A percentile compares a stretch with the other conserved stretches of the same genome.
phyloP scores from a whole-genome alignment of 306 rosid species.

The Vachellia collinsii region DNA sequence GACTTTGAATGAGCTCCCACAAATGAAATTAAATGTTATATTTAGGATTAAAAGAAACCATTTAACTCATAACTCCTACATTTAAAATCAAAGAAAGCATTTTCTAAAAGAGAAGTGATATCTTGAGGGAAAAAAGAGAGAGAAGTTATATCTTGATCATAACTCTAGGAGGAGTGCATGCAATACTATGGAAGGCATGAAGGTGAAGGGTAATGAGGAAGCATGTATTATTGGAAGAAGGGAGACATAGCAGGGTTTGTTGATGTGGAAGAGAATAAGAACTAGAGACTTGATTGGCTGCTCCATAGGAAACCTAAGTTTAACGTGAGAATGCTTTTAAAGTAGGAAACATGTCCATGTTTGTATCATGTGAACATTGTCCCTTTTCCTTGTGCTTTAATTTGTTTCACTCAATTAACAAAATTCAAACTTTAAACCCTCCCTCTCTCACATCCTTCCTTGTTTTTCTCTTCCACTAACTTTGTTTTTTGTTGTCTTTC shows the following conservation, averaged over 20 bases:
- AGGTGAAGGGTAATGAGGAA: neutral
- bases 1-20: no score
- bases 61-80: no score
- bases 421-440: no score
- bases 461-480: neutral
- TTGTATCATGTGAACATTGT: constrained; percentile 62
- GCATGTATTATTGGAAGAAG: neutral
- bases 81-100: no score
- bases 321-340: constrained; percentile 44
- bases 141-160: no score
- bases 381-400: constrained; percentile 58
- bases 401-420: constrained; percentile 16
- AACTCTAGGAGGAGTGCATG: neutral
- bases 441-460: neutral
- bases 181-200: neutral
- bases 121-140: no score
- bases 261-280: neutral
- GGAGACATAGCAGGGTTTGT: neutral
- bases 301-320: neutral
- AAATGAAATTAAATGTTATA: no score
- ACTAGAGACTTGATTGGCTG: neutral
- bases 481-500: neutral
- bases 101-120: no score
- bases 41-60: no score
- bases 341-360: constrained; percentile 58